These are phyloP conservation scores for Tulasnella sp. DNA, from an alignment of 768 basidiomycete species.

Conservation along the genomic window DNA sequence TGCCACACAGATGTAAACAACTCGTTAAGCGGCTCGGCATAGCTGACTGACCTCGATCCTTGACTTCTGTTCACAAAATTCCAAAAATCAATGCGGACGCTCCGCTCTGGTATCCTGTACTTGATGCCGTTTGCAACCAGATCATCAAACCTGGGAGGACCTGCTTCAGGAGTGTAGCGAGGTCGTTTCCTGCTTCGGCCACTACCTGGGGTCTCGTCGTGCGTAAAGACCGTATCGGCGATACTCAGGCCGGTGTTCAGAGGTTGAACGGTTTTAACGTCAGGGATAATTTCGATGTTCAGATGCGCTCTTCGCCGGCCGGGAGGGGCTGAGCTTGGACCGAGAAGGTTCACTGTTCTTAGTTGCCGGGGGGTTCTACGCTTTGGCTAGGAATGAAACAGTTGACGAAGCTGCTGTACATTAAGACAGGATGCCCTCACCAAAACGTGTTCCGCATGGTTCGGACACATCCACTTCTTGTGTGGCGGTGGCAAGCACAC, in stretches of 20 bases:
- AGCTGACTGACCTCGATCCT: background rate
- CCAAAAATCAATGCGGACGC: constrained; percentile 95
- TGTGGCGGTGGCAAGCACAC: constrained; percentile 70
- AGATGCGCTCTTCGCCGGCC: constrained; percentile 68
- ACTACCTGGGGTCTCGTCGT: background rate
- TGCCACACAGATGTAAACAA: no score
- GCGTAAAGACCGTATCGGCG: background rate
- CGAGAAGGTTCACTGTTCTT: constrained; percentile 48
- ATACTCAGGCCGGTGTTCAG: constrained; percentile 3
- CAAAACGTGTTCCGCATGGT: constrained; percentile 77
- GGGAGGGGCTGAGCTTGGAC: constrained; percentile 35
- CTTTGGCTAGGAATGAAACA: constrained; percentile 45
- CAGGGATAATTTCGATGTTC: constrained; percentile 74
- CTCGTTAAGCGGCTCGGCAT: no score
- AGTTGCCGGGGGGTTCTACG: constrained; percentile 64
- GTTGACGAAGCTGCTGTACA: constrained; percentile 2
- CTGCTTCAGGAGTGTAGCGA: background rate
- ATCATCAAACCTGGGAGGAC: constrained; percentile 23
- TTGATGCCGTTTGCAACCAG: constrained; percentile 44
- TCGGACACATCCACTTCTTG: constrained; percentile 99
- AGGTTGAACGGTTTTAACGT: constrained; percentile 39
- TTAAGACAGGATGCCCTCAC: constrained; percentile 37
- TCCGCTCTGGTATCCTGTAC: constrained; percentile 84
- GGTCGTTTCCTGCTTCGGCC: constrained; percentile 10
- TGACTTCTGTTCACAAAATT: background rate